Percentiles rank a stretch among this genome's conserved stretches.
Conservation (phyloP, 352 stramenopile species). For the Pythium aristosporum region DNA sequence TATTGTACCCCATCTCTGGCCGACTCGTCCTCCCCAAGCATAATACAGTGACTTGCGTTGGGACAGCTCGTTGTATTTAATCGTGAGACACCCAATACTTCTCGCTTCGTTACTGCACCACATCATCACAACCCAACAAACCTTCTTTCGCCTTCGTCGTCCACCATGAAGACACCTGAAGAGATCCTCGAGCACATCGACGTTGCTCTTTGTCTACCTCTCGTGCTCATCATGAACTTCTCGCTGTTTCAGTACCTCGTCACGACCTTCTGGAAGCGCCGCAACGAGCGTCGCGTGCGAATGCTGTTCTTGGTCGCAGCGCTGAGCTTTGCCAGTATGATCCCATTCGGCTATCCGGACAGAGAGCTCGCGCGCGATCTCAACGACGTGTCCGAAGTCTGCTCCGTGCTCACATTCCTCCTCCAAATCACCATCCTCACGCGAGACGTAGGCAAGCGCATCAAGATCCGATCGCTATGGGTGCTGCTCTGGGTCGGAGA, state of each 20-base stretch:
- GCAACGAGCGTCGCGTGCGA: neutral
- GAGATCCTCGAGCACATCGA: neutral
- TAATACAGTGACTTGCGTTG: too few relatives aligned
- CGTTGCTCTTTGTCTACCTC: neutral
- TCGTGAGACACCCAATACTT: too few relatives aligned
- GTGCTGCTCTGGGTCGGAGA: constrained; percentile 11
- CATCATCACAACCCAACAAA: too few relatives aligned
- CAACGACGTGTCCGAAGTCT: constrained; percentile 37
- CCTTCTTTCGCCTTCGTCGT: too few relatives aligned
- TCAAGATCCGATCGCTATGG: constrained; percentile 27
- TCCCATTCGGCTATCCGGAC: constrained; percentile 20
- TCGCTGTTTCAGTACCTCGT: constrained; percentile 24
- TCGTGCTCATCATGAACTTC: constrained; percentile 22
- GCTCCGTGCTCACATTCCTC: constrained; percentile 37
- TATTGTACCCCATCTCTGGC: too few relatives aligned
- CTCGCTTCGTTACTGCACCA: too few relatives aligned
- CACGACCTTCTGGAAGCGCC: neutral
- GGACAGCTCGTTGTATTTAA: too few relatives aligned
- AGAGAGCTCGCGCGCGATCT: neutral
- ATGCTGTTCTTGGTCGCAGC: neutral
- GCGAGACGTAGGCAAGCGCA: constrained; percentile 28
- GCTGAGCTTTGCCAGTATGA: constrained; percentile 2
- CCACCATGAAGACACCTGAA: neutral
- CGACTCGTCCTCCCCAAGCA: too few relatives aligned
- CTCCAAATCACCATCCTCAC: constrained; percentile 37